Evolutionary conservation across 495 filamentous ascomycete species (phyloP), one percentile per base, ranked within the genome.

Genomic region (Glonium stellatum): DNA sequence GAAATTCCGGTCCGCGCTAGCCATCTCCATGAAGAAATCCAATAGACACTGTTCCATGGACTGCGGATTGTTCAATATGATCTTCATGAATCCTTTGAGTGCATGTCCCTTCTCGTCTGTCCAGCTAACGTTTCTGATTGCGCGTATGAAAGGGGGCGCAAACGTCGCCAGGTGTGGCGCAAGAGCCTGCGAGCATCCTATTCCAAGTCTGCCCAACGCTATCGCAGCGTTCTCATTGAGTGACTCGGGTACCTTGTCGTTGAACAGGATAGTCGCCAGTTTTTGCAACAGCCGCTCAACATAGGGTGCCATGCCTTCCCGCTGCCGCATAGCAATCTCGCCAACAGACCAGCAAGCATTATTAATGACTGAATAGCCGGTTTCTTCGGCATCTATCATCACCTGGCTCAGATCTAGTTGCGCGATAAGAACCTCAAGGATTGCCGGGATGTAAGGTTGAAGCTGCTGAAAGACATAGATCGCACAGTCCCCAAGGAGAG

Each of bases 281-380:
- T 87, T 84, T 34, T 83, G 79, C 54, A 96, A 87, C 12, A 97
- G 73, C 59, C 87, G 78, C 11, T 89, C 84, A 21, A 88, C 81
- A 65, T 87, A 95, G 0, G 90, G 88, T 0, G 77, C 79, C 81
- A 97, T 87, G 21, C 75, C 79, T 44, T 78, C 77, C 59, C 83
- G 80, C 65, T 89, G 83, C 67, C 89, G 84, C 72, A 97, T 84
- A 9, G 90, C 85, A 58, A 99, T 95, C 75, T 99, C 93, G 18
- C 93, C 93, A 22, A 84, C 87, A 34, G 92, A 93, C 93, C 93
- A 99, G 77, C 95, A 97, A 31, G 93, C 92, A 69, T 99, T 99
- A 79, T 97, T 99, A 58, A 97, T 80, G 18, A 96, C 92, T 47
- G 87, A 87, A 71, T 95, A 97, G 8, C 85, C 84, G 8, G 83